A percentile compares a stretch with the other conserved stretches of the same genome.
phyloP scores from a whole-genome alignment of 768 basidiomycete species.

The Macrolepiota dolichaula region DNA sequence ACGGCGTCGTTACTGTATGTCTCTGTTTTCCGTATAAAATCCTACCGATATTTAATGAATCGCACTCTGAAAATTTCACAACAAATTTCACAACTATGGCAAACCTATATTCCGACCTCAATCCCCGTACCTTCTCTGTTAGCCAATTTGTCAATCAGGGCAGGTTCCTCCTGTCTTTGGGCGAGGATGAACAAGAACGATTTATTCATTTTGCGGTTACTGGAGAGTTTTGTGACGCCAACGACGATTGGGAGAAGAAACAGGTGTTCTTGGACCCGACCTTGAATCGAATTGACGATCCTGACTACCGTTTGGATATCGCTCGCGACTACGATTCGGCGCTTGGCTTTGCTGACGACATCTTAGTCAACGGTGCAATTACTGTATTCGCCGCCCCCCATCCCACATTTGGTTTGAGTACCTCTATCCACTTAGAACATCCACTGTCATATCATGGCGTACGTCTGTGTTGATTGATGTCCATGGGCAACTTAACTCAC shows the following conservation, averaged over 20 bases:
- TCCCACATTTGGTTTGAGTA: not conserved
- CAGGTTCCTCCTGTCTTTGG: not conserved
- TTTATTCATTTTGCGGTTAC: not conserved
- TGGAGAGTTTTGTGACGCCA: not conserved
- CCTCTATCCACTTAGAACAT: not conserved
- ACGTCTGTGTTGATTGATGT: not conserved
- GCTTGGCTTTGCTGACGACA: slow-evolving; percentile 13
- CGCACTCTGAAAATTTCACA: too few species aligned
- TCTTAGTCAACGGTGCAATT: slow-evolving; percentile 9
- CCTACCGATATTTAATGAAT: too few species aligned
- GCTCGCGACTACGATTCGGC: slow-evolving; percentile 20
- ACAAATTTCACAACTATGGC: too few species aligned
- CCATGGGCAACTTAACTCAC: not conserved
- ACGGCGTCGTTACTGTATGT: too few species aligned
- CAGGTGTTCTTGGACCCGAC: not conserved
- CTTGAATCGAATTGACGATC: not conserved
- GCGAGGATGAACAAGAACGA: not conserved
- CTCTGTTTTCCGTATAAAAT: too few species aligned
- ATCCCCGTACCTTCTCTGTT: not conserved
- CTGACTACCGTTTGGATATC: not conserved
- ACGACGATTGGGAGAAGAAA: not conserved
- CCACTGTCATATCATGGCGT: not conserved
- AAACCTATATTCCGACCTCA: too few species aligned
- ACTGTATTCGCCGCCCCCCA: not conserved
- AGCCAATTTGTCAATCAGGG: not conserved